These are phyloP conservation scores for Myriangium duriaei DNA, from an alignment of 2,329 filamentous ascomycete species.

Conservation along the genomic window DNA sequence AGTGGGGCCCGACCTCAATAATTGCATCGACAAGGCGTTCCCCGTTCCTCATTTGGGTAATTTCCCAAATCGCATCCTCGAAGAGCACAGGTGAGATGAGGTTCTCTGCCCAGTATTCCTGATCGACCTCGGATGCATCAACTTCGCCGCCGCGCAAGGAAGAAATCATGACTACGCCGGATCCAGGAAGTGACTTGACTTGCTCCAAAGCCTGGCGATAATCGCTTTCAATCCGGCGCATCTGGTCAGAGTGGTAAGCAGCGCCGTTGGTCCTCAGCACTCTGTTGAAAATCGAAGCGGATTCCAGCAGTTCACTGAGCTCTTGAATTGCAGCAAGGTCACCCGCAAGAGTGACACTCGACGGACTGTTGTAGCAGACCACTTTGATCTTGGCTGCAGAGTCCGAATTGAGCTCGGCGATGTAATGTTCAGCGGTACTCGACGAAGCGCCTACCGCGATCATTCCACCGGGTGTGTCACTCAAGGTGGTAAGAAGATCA, in stretches of 20 bases:
- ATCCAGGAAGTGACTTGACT: not conserved
- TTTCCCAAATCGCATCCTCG: slow-evolving; percentile 26
- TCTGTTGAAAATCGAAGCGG: slow-evolving; percentile 27
- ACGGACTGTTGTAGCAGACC: slow-evolving; percentile 27
- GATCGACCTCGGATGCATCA: slow-evolving; percentile 13
- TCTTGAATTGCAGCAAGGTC: slow-evolving; percentile 27
- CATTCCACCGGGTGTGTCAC: slow-evolving; percentile 23
- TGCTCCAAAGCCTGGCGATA: slow-evolving; percentile 2
- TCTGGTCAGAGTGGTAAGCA: slow-evolving; percentile 35
- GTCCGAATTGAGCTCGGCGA: slow-evolving; percentile 4
- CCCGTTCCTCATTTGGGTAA: not conserved
- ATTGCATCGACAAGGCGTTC: slow-evolving; percentile 20
- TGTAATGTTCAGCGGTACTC: slow-evolving; percentile 14
- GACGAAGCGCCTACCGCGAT: slow-evolving; percentile 18
- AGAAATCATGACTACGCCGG: slow-evolving; percentile 10
- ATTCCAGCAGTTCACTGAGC: slow-evolving; percentile 20
- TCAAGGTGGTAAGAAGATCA: slow-evolving; percentile 8
- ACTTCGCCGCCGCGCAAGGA: slow-evolving; percentile 10
- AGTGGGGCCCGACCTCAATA: slow-evolving; percentile 37
- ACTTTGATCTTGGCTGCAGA: slow-evolving; percentile 13
- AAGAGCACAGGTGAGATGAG: slow-evolving; percentile 35
- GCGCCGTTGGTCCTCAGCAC: slow-evolving; percentile 28
- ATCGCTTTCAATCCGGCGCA: slow-evolving; percentile 13
- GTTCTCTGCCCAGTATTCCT: slow-evolving; percentile 35
- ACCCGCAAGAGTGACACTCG: slow-evolving; percentile 34